Evolutionary conservation across 805 yeast species (phyloP).

Genomic region (Candida argentea): DNA sequence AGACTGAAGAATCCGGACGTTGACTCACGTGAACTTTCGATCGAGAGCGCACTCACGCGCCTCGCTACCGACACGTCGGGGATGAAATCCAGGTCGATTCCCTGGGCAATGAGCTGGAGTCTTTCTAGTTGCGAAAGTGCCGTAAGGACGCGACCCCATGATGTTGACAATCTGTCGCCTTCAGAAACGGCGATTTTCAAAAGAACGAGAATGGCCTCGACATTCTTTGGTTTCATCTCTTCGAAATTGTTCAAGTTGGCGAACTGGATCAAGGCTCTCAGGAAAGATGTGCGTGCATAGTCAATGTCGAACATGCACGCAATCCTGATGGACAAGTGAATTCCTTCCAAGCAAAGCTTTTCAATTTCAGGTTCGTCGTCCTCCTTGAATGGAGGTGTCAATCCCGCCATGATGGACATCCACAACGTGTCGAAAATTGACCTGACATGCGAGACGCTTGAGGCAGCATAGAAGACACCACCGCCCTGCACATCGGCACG

Average conservation of each 20-base stretch:
- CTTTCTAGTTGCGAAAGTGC: slow-evolving; percentile 89
- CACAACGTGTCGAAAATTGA: slow-evolving; percentile 90
- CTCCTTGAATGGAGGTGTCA: slow-evolving; percentile 89
- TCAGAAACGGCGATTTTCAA: slow-evolving; percentile 70
- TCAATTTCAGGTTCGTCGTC: slow-evolving; percentile 68
- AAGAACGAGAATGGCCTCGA: slow-evolving; percentile 67
- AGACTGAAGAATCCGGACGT: slow-evolving; percentile 43
- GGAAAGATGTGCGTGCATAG: slow-evolving; percentile 79
- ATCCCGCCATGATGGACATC: slow-evolving; percentile 95
- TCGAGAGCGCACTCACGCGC: slow-evolving; percentile 35
- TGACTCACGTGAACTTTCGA: slow-evolving; percentile 39
- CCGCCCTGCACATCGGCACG: slow-evolving; percentile 27
- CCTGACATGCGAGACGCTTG: slow-evolving; percentile 80
- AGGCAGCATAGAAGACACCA: slow-evolving; percentile 64
- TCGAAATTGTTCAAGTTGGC: slow-evolving; percentile 70
- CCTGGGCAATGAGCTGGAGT: slow-evolving; percentile 77
- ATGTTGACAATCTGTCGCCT: slow-evolving; percentile 56
- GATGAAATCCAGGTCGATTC: slow-evolving; percentile 70
- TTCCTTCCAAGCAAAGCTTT: slow-evolving; percentile 70
- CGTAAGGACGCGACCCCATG: slow-evolving; percentile 80
- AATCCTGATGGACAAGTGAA: slow-evolving; percentile 70
- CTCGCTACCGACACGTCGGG: slow-evolving; percentile 82
- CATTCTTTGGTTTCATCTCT: slow-evolving; percentile 69
- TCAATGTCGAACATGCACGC: slow-evolving; percentile 77
- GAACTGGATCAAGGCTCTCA: slow-evolving; percentile 83